Evolutionary conservation across 345 rosid genomes (phyloP), one percentile per base, ranked within the genome.

Genomic region (Brassica carinata): DNA sequence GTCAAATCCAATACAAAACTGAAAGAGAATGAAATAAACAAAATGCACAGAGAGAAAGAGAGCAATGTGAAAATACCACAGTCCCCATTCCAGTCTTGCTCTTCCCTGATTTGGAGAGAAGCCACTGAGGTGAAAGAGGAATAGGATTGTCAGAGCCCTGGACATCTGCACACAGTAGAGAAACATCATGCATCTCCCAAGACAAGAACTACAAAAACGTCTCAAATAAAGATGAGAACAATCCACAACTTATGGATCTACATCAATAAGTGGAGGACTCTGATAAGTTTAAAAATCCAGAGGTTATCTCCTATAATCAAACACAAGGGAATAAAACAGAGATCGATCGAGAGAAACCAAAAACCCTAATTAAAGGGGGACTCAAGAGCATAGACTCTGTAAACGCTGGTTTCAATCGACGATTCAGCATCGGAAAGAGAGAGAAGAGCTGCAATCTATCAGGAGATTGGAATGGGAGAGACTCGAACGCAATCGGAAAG

Each of bases 41-140:
- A 6, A 51, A 58, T 48, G 8, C 58, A 68, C 10, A 6, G 40
- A 73, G 11, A 67, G 7, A 34, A 8, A 51, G 58, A 51, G 15
- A 78, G 64, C 14, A 63, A 77, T 13, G 31, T 43, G 38, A 72
- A 86, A 91, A 84, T 85, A 93, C 98, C 95, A 85, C 88, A 81
- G 85, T 82, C 84, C 90, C 96, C 70, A 82, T 53, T 83, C 90
- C 97, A 77, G 88, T 81, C 87, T 91, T 94, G 87, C 31, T 87
- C 79, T 96, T 98, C 73, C 87, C 97, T 18, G 94, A 82, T 87
- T 94, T 96, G 62, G 98, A 86, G 83, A 89, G 90, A 87, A 94
- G 98, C 98, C 99, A 94, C 84, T 96, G 99, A 0, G 98, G 99
- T 72, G 98, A 96, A 69, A 96, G 98, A 5, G 99, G 98, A 77